Evolutionary conservation across 2,329 filamentous ascomycete genomes (phyloP).

Genomic region (Diaporthe sp.): DNA sequence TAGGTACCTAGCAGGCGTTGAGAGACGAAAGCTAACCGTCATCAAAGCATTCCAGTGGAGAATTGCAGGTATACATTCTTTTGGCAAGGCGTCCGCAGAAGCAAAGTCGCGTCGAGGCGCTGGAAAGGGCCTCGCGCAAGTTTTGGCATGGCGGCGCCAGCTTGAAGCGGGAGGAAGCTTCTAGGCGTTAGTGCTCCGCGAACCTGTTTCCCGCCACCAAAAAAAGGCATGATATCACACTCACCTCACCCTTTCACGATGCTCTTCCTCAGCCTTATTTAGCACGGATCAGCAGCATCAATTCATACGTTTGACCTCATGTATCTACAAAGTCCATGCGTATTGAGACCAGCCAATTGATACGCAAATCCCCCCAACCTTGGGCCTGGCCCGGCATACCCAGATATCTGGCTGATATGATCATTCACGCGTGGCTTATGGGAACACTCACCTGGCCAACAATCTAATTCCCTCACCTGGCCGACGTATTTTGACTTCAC

Average conservation of each 20-base stretch:
- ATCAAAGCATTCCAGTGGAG: not conserved
- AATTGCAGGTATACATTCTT: not conserved
- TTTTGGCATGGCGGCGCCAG: slow-evolving; percentile 6
- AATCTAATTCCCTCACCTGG: slow-evolving; percentile 2
- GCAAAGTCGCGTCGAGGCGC: not conserved
- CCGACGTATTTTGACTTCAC: not conserved
- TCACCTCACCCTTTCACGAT: slow-evolving; percentile 27
- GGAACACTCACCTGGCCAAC: slow-evolving; percentile 28
- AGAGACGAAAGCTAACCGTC: not conserved
- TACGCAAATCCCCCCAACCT: not conserved
- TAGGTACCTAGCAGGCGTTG: no score
- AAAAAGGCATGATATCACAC: slow-evolving; percentile 29
- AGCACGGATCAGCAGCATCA: not conserved
- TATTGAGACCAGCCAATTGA: not conserved
- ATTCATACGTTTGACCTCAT: not conserved
- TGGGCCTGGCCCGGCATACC: not conserved
- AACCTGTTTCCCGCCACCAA: slow-evolving; percentile 18
- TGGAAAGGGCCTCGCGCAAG: not conserved
- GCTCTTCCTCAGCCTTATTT: not conserved
- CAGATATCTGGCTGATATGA: slow-evolving; percentile 23
- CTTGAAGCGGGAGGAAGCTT: slow-evolving; percentile 21
- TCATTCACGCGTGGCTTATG: slow-evolving; percentile 25
- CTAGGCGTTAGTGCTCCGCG: slow-evolving; percentile 8
- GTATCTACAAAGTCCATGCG: not conserved
- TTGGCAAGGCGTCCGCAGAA: not conserved